Base-by-base conservation (phyloP, 2,329 filamentous ascomycete genomes). In the Fonsecaea multimorphosa region DNA sequence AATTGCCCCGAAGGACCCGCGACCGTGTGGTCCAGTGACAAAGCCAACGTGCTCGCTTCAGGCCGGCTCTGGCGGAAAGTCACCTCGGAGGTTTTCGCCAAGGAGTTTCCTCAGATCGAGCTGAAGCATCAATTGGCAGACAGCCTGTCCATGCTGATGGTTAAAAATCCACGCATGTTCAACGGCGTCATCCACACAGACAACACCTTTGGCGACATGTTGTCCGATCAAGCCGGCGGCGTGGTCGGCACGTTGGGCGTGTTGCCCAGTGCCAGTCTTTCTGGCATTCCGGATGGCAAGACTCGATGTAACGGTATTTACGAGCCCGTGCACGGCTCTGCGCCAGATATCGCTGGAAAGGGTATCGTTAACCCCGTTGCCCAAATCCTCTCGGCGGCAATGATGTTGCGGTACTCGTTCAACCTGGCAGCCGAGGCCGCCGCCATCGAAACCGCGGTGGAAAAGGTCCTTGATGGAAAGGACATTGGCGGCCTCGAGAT, bases 151-250 rank as follows among this genome's bases (percentile, higher is more conserved):
- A 85, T 99, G 79, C 97, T 97, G 87, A 97, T 98, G 87, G 92
- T 96, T 74, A 97, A 92, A 73, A 93, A 98, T 83, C 95, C 95
- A 61, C 83, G 89, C 60, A 93, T 93, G 65, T 99, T 98, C 88
- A 97, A 97, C 85, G 71, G 70, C 29, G 93, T 99, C 66, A 89
- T 99, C 64, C 95, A 99, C 81, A 90, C 89, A 85, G 95, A 95
- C 80, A 99, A 99, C 87, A 86, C 98, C 76, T 99, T 98, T 86
- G 95, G 95, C 81, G 95, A 98, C 83, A 99, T 99, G 86, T 88
- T 99, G 72, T 98, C 94, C 76, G 95, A 99, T 81, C 97, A 98
- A 92, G 98, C 95, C 85, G 95, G 95, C 76, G 95, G 95, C 84
- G 87, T 99, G 74, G 98, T 99, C 76, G 95, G 95, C 79, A 95